Evolutionary conservation across 257 asterid genomes (phyloP).

Genomic region (Orobanche coerulescens): DNA sequence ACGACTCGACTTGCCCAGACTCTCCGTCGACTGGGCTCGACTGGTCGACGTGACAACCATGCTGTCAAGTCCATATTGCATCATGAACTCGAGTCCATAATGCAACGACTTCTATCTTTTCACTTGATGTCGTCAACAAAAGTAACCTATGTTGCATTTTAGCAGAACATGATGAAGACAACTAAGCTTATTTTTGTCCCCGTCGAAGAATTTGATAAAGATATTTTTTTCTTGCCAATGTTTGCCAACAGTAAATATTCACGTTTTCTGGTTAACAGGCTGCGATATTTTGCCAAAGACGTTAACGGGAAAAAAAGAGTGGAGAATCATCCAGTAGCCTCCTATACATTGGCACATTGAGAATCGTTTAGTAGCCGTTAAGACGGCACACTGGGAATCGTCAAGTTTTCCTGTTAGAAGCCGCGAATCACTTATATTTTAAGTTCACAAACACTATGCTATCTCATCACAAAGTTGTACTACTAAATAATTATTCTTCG

Average conservation of each 20-base stretch:
- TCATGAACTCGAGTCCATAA: no score
- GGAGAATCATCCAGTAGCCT: conserved; percentile 14
- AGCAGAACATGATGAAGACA: no score
- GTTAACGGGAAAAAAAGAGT: conserved; percentile 14
- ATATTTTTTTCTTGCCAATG: not conserved
- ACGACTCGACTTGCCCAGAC: no score
- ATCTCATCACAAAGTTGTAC: not conserved
- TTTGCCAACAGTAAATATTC: not conserved
- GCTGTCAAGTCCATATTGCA: no score
- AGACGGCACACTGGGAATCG: no score
- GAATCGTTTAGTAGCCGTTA: no score
- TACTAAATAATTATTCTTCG: not conserved
- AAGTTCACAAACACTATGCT: not conserved
- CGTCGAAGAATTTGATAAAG: not conserved
- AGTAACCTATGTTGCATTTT: no score
- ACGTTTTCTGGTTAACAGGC: conserved; percentile 17
- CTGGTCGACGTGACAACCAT: no score
- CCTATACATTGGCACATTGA: no score
- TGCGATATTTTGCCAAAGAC: conserved; percentile 14
- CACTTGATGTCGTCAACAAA: no score
- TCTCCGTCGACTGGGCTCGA: no score
- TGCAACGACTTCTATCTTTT: no score
- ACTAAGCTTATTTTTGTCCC: not conserved
- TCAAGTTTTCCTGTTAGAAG: not conserved
- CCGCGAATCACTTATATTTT: not conserved